Percentiles rank a stretch among this genome's conserved stretches.
Conservation (phyloP, 2,329 filamentous ascomycete genomes). For the Triangularia verruculosa region DNA sequence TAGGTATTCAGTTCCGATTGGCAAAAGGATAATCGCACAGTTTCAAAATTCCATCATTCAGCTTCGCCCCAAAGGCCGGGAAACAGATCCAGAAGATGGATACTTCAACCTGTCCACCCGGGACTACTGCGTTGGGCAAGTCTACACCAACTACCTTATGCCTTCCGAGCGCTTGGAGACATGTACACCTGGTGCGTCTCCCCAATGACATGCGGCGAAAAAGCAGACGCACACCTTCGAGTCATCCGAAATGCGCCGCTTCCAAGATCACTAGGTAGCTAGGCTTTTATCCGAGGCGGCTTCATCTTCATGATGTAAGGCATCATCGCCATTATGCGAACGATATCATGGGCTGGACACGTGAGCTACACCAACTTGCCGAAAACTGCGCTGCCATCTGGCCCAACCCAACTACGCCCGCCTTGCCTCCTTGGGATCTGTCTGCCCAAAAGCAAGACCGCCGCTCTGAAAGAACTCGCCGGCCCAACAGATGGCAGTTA, state of each 20-base stretch:
- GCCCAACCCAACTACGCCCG: conserved; percentile 24
- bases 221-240: conserved; percentile 36
- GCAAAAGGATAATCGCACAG: neutral
- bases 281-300: conserved; percentile 40
- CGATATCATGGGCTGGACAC: conserved; percentile 41
- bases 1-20: too few relatives aligned
- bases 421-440: conserved; percentile 35
- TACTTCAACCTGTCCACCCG: conserved; percentile 5
- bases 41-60: neutral
- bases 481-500: conserved; percentile 30
- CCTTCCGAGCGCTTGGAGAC: conserved; percentile 21
- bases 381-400: conserved; percentile 39
- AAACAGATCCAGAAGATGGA: conserved; percentile 1
- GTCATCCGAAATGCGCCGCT: conserved; percentile 33
- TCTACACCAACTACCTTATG: conserved; percentile 22
- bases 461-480: conserved; percentile 38
- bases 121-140: conserved; percentile 9
- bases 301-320: conserved; percentile 41
- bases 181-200: conserved; percentile 15
- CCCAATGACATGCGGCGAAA: conserved; percentile 30
- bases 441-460: conserved; percentile 42
- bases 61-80: conserved; percentile 1
- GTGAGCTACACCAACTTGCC: conserved; percentile 38
- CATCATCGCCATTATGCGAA: conserved; percentile 43
- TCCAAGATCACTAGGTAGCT: conserved; percentile 43